Evolutionary conservation across 2,329 filamentous ascomycete species (phyloP), one percentile per base, ranked within the genome.

Genomic region (Xylaria sp.): DNA sequence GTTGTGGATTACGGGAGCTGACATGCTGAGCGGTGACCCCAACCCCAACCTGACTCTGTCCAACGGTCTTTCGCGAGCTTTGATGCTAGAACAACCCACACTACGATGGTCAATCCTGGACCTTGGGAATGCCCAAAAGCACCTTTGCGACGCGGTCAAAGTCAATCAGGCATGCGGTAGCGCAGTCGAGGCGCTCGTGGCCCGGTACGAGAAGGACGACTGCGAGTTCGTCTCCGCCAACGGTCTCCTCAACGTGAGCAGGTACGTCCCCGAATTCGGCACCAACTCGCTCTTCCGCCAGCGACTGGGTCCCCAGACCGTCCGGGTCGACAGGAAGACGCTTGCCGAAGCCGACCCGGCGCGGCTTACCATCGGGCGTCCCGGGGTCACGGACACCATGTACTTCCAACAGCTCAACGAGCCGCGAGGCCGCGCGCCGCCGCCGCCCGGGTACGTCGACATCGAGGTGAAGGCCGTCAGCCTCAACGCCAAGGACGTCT

Each of bases 401-500:
- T 22, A 61, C 34, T 66, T 63, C 37, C 49, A 59, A 17, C 50
- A 65, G 48, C 0, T 54, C 2, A 11, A 49, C 26, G 7, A 45
- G 17, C 46, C 56, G 0, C n/a, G n/a, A n/a, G n/a, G n/a, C n/a
- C 1, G 2, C 1, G 41, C 39, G 6, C 6, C n/a, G 1, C 29
- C 39, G 1, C 56, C 53, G 0, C 3, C 20, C 1, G 58, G 44
- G 5, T 52, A 19, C 49, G 39, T 53, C 40, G 53, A 46, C 7
- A 29, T 50, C 7, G 19, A 17, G 17, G 37, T 56, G 9, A 49
- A 49, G 9, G 55, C 50, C 11, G 43, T 63, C 4, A 58, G 63
- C 11, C 48, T 66, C n/a, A 66, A 64, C 16, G 63, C 63, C 7
- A 66, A 62, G 41, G 63, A 66, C 18, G 21, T 66, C 2, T 67